Evolutionary conservation across 805 yeast genomes (phyloP).

Genomic region (Nakazawaea wickerhamii): DNA sequence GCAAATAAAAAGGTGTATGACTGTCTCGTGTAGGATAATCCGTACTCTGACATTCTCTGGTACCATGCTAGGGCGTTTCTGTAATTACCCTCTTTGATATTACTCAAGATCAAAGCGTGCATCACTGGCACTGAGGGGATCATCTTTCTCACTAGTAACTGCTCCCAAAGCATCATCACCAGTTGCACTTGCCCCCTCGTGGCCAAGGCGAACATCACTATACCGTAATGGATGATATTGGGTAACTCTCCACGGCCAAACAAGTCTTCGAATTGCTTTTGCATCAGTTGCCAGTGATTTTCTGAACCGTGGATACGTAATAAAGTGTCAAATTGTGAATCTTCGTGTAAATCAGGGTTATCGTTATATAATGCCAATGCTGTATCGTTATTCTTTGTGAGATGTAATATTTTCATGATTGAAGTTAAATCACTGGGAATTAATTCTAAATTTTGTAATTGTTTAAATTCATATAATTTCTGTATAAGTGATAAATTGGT

Average conservation of each 20-base stretch:
- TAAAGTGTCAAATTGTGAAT: conserved; percentile 42
- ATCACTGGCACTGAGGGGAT: conserved; percentile 39
- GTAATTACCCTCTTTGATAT: conserved; percentile 31
- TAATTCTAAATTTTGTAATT: background rate
- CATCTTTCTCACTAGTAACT: conserved; percentile 39
- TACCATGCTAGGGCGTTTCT: conserved; percentile 32
- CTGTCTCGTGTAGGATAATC: conserved; percentile 22
- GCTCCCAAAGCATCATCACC: conserved; percentile 45
- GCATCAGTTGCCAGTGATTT: conserved; percentile 50
- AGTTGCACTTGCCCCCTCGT: conserved; percentile 39
- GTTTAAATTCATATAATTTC: conserved; percentile 7
- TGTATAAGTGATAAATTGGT: background rate
- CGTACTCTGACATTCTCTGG: conserved; percentile 26
- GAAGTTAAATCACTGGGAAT: conserved; percentile 10
- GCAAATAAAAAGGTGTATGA: conserved; percentile 30
- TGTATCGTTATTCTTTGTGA: conserved; percentile 16
- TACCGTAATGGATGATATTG: conserved; percentile 39
- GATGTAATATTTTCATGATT: conserved; percentile 18
- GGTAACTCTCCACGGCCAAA: conserved; percentile 53
- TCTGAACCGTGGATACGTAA: conserved; percentile 39
- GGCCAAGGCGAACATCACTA: conserved; percentile 58
- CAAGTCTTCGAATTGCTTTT: conserved; percentile 49
- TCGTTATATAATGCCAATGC: conserved; percentile 31
- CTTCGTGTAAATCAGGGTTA: conserved; percentile 36
- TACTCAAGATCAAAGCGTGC: conserved; percentile 40